These are phyloP conservation scores for Eutrema yunnanense DNA, from an alignment of 345 rosid species.

Conservation along the genomic window DNA sequence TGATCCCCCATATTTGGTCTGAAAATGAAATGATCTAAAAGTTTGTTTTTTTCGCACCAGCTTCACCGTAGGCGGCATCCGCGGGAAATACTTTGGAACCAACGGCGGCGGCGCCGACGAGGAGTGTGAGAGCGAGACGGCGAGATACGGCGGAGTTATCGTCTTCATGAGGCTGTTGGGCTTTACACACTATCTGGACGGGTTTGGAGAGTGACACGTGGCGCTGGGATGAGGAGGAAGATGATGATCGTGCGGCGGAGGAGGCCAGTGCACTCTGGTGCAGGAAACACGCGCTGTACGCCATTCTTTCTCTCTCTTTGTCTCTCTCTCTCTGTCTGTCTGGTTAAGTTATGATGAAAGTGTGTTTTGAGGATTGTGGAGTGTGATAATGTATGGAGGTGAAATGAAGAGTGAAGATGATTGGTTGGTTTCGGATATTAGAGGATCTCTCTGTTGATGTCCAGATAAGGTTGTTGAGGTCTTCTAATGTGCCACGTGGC, in stretches of 20 bases:
- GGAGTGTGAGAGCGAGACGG: constrained; percentile 77
- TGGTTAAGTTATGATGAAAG: not conserved
- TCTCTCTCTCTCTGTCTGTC: not conserved
- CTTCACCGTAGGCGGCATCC: constrained; percentile 96
- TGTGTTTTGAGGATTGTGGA: not conserved
- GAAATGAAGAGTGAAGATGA: constrained; percentile 35
- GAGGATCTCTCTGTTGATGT: constrained; percentile 43
- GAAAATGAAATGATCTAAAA: constrained; percentile 11
- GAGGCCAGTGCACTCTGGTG: constrained; percentile 66
- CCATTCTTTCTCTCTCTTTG: constrained; percentile 39
- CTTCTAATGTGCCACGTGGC: constrained; percentile 43
- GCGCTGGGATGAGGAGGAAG: constrained; percentile 45
- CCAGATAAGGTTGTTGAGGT: constrained; percentile 61
- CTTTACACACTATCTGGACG: constrained; percentile 52
- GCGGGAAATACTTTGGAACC: constrained; percentile 97
- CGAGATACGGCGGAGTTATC: constrained; percentile 50
- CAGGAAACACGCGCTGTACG: constrained; percentile 81
- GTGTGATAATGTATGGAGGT: constrained; percentile 18
- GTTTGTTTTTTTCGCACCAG: constrained; percentile 39
- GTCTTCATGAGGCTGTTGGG: constrained; percentile 60
- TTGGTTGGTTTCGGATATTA: constrained; percentile 49
- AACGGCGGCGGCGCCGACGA: constrained; percentile 80
- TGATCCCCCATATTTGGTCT: not conserved
- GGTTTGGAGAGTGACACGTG: constrained; percentile 42
- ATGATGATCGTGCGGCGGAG: constrained; percentile 36